A percentile compares a stretch with the other conserved stretches of the same genome.
Conservation (phyloP, 129 eudicot species). For the Ambrosia artemisiifolia region DNA sequence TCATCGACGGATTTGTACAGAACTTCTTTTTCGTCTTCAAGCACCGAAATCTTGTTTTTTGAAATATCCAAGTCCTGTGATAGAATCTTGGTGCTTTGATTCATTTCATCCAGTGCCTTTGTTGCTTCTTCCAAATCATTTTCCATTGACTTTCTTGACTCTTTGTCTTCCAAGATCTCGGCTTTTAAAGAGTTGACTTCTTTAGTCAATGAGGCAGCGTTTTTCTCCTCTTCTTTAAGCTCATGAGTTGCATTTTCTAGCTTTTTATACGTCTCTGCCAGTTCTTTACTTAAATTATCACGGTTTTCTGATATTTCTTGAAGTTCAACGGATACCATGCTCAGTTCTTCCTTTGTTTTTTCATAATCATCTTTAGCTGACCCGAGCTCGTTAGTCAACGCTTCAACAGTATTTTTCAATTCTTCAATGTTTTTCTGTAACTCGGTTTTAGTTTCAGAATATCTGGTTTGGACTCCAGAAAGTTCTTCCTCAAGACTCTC, state of each 20-base stretch:
- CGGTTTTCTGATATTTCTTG: conserved; percentile 34
- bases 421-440: conserved; percentile 39
- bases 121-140: conserved; percentile 66
- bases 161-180: conserved; percentile 43
- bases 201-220: conserved; percentile 40
- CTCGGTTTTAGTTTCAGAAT: conserved; percentile 41
- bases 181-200: conserved; percentile 50
- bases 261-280: conserved; percentile 47
- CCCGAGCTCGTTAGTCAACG: conserved; percentile 41
- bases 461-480: conserved; percentile 39
- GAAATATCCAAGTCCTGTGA: conserved; percentile 64
- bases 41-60: conserved; percentile 36
- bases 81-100: conserved; percentile 40
- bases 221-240: conserved; percentile 53
- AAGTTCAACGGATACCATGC: conserved; percentile 43
- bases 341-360: conserved; percentile 50
- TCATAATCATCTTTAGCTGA: conserved; percentile 39
- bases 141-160: conserved; percentile 56
- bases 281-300: conserved; percentile 55
- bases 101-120: conserved; percentile 66
- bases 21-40: conserved; percentile 58
- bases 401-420: conserved; percentile 41
- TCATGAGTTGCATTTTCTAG: conserved; percentile 46
- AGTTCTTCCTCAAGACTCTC: conserved; percentile 54
- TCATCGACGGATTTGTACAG: conserved; percentile 44